Conservation (phyloP, 129 eudicot species). For the Helichrysum umbraculigerum region DNA sequence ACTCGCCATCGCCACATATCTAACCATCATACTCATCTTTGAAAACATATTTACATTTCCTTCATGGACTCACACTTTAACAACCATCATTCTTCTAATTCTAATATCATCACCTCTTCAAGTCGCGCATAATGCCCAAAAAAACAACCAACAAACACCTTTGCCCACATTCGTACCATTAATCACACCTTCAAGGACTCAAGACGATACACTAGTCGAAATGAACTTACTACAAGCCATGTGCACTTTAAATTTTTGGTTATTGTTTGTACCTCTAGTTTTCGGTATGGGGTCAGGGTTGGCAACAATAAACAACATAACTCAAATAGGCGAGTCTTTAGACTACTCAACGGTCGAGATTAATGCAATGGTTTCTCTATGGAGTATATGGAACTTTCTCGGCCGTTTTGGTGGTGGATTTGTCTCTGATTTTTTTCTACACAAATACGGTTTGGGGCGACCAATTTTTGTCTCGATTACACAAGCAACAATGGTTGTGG, state of each 20-base stretch:
- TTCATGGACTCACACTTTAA: slow-evolving; percentile 39
- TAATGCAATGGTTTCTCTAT: slow-evolving; percentile 70
- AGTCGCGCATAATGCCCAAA: slow-evolving; percentile 48
- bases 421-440: slow-evolving; percentile 67
- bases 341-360: slow-evolving; percentile 50
- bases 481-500: slow-evolving; percentile 57
- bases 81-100: slow-evolving; percentile 46
- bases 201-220: slow-evolving; percentile 29
- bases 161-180: slow-evolving; percentile 31
- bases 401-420: slow-evolving; percentile 88
- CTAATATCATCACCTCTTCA: slow-evolving; percentile 61
- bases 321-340: slow-evolving; percentile 78
- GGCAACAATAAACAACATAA: slow-evolving; percentile 83
- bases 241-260: slow-evolving; percentile 68
- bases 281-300: slow-evolving; percentile 88
- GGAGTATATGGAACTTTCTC: slow-evolving; percentile 95
- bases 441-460: slow-evolving; percentile 58
- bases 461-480: slow-evolving; percentile 62
- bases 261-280: slow-evolving; percentile 67
- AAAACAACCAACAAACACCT: slow-evolving; percentile 12
- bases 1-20: slow-evolving; percentile 55
- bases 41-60: slow-evolving; percentile 57
- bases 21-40: slow-evolving; percentile 55
- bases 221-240: slow-evolving; percentile 60
- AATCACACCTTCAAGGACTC: slow-evolving; percentile 19